Base-by-base conservation (phyloP, 805 yeast genomes). In the Ogataea trehaloabstinens region DNA sequence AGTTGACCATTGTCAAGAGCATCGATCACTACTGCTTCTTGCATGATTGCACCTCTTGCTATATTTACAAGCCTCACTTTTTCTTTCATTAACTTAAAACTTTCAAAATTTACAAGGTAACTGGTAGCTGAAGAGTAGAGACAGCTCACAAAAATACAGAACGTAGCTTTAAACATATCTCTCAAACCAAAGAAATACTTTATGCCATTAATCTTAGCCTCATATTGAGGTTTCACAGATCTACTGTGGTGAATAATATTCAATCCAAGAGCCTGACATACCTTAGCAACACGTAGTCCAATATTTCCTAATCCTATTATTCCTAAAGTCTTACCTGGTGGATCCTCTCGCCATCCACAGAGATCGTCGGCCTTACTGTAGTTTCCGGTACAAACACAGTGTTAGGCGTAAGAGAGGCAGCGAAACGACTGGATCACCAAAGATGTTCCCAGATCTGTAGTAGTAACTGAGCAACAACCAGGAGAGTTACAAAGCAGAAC, bases 241-340 rank as follows among this genome's bases (percentile, higher is more conserved):
- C 74, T 53, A 46, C 69, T 72, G 41, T 67, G 68, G 40, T 72
- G 71, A 3, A 61, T 54, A 7, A 70, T 63, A 4, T 66, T 64
- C 67, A 70, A 68, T 1, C 76, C 76, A 35, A 73, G 44, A 6
- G 70, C 63, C n/a, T 62, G 52, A 45, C 73, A 67, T 21, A 70
- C 62, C 32, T 56, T 57, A 3, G 74, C 75, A 3, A 69, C 68
- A 12, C 65, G 53, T 28, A 58, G 45, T 4, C 77, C 77, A 45
- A 73, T 73, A 40, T 70, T 70, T 13, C 78, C 78, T 4, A 73
- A 47, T 0, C 78, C 78, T 22, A 73, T 49, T 15, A 73, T 63
- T 4, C 78, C 78, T 33, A 73, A 49, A 0, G 71, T 66, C 28
- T 63, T 63, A 0, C 68, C 73, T 30, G 60, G 49, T 7, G 72